phyloP scores from a whole-genome alignment of 1,284 basidiomycete genomes.

The Somion occarium region DNA sequence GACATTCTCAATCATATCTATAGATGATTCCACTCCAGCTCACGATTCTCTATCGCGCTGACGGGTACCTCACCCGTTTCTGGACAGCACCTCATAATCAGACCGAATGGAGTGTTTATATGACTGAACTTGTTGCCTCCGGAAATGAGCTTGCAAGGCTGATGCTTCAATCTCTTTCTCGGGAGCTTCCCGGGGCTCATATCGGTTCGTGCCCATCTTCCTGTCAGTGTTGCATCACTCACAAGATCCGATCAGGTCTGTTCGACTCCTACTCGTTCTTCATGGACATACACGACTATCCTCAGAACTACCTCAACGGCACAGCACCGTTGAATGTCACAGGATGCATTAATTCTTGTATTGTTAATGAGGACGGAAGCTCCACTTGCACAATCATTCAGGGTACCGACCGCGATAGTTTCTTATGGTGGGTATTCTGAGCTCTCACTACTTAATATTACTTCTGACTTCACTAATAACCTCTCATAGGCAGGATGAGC shows the following conservation, averaged over 20 bases:
- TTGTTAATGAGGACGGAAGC: conserved; percentile 9
- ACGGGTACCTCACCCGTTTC: conserved; percentile 24
- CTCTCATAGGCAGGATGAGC: conserved; percentile 42
- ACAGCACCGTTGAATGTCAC: conserved; percentile 52
- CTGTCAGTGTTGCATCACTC: not conserved
- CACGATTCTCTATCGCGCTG: conserved; percentile 29
- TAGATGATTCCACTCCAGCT: conserved; percentile 32
- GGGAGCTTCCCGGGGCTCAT: conserved; percentile 27
- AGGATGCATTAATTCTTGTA: conserved; percentile 29
- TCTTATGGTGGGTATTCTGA: conserved; percentile 37
- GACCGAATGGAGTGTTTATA: conserved; percentile 23
- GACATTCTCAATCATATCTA: not conserved
- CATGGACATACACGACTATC: conserved; percentile 44
- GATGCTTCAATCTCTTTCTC: conserved; percentile 25
- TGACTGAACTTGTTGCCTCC: conserved; percentile 28
- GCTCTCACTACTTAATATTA: not conserved
- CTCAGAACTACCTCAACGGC: conserved; percentile 47
- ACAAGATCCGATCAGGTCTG: too few species aligned
- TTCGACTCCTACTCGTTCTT: conserved; percentile 51
- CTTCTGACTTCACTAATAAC: too few species aligned
- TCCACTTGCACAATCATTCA: conserved; percentile 34
- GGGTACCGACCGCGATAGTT: conserved; percentile 43
- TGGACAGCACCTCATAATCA: conserved; percentile 18
- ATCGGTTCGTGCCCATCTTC: conserved; percentile 21
- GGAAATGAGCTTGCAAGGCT: conserved; percentile 29